phyloP scores from a whole-genome alignment of 139 green algal species.

The Chlamydomonas schloesseri region DNA sequence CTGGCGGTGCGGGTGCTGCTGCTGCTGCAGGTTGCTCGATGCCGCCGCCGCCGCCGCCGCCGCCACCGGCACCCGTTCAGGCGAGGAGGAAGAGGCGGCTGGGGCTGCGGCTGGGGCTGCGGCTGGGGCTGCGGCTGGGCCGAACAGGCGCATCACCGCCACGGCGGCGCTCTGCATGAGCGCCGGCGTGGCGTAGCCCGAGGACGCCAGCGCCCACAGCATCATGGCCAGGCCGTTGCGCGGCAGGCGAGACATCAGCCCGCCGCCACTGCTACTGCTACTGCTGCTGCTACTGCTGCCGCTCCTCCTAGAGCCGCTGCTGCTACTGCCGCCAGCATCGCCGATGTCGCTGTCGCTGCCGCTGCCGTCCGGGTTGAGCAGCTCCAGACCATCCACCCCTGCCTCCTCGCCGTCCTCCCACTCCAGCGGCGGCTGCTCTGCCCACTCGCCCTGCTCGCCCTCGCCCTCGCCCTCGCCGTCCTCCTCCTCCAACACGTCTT shows the following conservation, averaged over 20 bases:
- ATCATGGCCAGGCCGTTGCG: constrained; percentile 22
- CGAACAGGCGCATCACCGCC: neutral
- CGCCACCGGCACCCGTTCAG: no score
- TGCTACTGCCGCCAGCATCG: neutral
- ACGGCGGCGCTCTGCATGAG: neutral
- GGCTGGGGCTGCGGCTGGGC: no score
- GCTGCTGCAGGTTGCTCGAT: no score
- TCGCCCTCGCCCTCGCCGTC: neutral
- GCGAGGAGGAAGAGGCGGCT: no score
- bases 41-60: no score
- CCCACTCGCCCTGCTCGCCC: neutral
- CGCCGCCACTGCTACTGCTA: neutral
- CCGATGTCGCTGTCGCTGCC: neutral
- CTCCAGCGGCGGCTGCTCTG: neutral
- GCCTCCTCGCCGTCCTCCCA: neutral
- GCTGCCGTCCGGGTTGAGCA: no score
- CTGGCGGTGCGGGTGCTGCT: no score
- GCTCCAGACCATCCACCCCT: no score
- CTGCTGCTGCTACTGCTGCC: neutral
- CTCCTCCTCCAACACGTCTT: neutral
- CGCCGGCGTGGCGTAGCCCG: constrained; percentile 1
- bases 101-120: no score
- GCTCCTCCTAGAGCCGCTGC: no score
- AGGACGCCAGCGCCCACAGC: constrained; percentile 29
- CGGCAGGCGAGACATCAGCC: neutral